Base-by-base conservation (phyloP, 805 yeast genomes). In the Saccharomycopsis malanga region DNA sequence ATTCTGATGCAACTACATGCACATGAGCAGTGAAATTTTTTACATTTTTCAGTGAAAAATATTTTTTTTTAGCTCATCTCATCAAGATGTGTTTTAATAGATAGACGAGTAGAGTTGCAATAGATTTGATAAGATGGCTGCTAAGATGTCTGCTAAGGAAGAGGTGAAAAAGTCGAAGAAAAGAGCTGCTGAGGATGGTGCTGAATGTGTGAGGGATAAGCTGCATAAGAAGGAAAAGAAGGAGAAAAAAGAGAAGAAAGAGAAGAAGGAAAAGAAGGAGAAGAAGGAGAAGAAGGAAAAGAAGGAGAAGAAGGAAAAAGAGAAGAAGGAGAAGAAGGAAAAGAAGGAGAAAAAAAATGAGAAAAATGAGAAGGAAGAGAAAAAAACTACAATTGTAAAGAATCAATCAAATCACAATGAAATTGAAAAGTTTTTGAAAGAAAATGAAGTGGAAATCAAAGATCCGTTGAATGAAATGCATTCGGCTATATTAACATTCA, bases 401-500 rank as follows among this genome's bases (percentile, higher is more conserved):
- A 66, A 69, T 12, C 57, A 62, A 14, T 66, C 66, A 14, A 68
- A 82, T 4, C 75, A 74, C 54, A 59, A 73, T 4, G 87, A 80
- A 6, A 67, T 84, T 48, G 81, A 77, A 41, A 64, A 68, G 5
- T 93, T 84, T 61, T 70, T 81, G 54, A 63, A 70, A 45, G 78
- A 74, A 23, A 86, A 89, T 63, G 91, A 84, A 55, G 89, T 88
- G 42, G 73, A 83, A 14, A 75, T 89, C 43, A 94, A 86, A 54
- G 95, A 86, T 60, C 79, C 84, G 27, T 40, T 50, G 12, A 61
- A 69, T 32, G 53, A 58, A 6, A 57, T 66, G n/a, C 62, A 70
- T 17, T 73, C 80, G 53, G 98, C 98, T 7, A 66, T 82, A 21
- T 64, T 91, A 45, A 64, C 81, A 5, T 89, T 93, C 58, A 68